phyloP scores from a whole-genome alignment of 371 early-diverging fungal species.

The Chytridium lagenaria region DNA sequence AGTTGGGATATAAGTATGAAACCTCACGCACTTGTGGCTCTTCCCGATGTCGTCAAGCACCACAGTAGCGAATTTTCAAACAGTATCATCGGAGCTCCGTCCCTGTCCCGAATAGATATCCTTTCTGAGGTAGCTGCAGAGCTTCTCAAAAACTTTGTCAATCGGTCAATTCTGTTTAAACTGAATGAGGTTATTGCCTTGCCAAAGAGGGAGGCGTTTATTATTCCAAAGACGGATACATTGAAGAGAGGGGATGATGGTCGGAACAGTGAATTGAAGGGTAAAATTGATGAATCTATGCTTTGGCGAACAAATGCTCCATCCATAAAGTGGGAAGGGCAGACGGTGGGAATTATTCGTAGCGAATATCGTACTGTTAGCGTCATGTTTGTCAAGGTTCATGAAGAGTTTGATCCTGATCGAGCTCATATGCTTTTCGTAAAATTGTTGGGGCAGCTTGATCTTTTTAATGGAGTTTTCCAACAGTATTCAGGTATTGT shows the following conservation, averaged over 20 bases:
- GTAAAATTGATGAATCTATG: too few species aligned
- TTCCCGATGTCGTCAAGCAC: too few species aligned
- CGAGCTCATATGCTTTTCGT: not conserved
- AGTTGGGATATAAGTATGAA: too few species aligned
- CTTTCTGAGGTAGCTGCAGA: too few species aligned
- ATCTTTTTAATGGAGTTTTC: not conserved
- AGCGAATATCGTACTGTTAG: slow-evolving; percentile 9
- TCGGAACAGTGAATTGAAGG: too few species aligned
- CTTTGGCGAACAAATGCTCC: too few species aligned
- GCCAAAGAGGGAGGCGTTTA: not conserved
- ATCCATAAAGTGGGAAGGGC: not conserved
- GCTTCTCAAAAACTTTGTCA: slow-evolving; percentile 6
- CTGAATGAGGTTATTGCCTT: not conserved
- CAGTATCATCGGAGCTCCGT: too few species aligned
- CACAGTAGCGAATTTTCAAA: too few species aligned
- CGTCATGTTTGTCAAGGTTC: slow-evolving; percentile 9
- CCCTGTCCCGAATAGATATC: too few species aligned
- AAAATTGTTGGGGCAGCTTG: not conserved
- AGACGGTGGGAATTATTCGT: not conserved
- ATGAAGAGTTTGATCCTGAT: not conserved
- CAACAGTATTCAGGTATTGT: slow-evolving; percentile 16
- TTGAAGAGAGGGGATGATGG: too few species aligned
- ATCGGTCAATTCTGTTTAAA: not conserved
- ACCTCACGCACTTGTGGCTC: too few species aligned
- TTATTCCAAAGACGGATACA: too few species aligned